Base-by-base conservation (phyloP, 768 basidiomycete genomes). In the Auriscalpium orientale region DNA sequence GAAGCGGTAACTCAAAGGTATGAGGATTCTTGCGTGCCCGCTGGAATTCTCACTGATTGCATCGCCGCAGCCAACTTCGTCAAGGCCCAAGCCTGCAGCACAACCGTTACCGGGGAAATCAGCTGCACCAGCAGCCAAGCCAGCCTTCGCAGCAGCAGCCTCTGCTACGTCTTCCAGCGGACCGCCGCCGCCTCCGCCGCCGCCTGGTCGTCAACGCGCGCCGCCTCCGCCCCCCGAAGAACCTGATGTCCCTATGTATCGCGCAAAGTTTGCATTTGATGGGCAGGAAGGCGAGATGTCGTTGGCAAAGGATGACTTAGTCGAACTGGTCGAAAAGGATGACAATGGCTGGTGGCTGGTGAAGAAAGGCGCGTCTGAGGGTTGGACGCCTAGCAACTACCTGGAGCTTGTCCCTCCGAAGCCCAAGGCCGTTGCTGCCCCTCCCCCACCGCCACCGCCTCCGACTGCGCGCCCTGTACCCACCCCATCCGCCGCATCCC, bases 341-440 rank as follows among this genome's bases (percentile, higher is more conserved):
- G 84, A 94, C 57, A 95, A 95, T 63, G 97, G 95, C 3, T 99
- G 97, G 97, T 98, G 97, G 95, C 77, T 97, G 35, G 87, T 98
- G 55, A 90, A 87, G 77, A 92, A 88, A 70, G 79, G 77, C 52
- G 80, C 80, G 2, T 71, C 74, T 16, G 93, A 98, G 67, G 97
- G 92, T 13, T 99, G 95, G 94, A 92, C 95, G 18, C 97, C 97
- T 2, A 85, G 87, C 62, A 94, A 92, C 69, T 97, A 94, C 66
- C 83, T 95, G 8, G 94, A 97, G 67, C 78, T 87, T 36, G 80
- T 87, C 5, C 84, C 85, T 16, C 81, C 81, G 20, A 83, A 80
- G 61, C 78, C 83, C 2, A 82, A 81, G 45, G 78, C 85, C 1
- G 74, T 89, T 0, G 87, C 90, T 0, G 85, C 87, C 1, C 87